phyloP scores from a whole-genome alignment of 345 rosid species.

The Rhodamnia rubescens region DNA sequence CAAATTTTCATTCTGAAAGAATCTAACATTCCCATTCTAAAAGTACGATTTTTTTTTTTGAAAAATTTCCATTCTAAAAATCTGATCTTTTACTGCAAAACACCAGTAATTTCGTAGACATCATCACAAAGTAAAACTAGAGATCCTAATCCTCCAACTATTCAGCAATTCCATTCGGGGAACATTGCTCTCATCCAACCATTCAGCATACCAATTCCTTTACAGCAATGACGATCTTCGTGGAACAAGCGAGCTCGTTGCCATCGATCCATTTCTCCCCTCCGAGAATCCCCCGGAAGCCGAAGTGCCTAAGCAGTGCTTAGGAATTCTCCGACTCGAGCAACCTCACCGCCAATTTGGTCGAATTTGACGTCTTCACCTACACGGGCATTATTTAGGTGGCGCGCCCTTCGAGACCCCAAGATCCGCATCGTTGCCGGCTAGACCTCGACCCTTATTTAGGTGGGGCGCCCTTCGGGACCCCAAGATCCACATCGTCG shows the following conservation, averaged over 20 bases:
- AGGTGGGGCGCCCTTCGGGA: background rate
- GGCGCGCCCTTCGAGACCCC: background rate
- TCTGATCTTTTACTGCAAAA: too few relatives aligned
- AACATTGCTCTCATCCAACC: background rate
- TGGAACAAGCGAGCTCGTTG: too few relatives aligned
- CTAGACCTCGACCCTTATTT: background rate
- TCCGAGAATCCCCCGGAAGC: background rate
- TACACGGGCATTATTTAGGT: background rate
- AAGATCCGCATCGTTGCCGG: background rate
- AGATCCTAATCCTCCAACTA: background rate
- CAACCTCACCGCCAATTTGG: background rate
- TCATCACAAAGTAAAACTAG: too few relatives aligned
- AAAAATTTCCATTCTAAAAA: too few relatives aligned
- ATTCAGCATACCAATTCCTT: too few relatives aligned
- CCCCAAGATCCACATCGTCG: background rate
- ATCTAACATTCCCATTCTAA: background rate
- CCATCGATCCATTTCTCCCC: background rate
- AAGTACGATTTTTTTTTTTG: background rate
- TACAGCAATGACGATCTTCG: too few relatives aligned
- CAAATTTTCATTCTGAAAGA: background rate
- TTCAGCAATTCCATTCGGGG: background rate
- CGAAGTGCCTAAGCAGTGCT: background rate
- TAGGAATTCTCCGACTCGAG: background rate
- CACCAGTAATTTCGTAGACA: too few relatives aligned
- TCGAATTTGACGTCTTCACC: background rate